phyloP scores from a whole-genome alignment of 140 eudicot genomes.

The Oenanthe javanica region DNA sequence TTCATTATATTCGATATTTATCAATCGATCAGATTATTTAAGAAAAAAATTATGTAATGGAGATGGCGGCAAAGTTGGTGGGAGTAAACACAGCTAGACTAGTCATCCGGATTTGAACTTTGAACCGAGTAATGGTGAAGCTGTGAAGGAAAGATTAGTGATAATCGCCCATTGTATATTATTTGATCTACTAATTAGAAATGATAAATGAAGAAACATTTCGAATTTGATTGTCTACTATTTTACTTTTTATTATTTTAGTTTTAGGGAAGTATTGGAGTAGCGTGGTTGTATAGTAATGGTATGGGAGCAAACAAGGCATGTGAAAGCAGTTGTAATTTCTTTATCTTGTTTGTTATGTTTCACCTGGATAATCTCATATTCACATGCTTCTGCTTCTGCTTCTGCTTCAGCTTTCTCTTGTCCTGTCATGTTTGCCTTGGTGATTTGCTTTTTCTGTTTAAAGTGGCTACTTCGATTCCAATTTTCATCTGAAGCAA shows the following conservation, averaged over 20 bases:
- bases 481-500: neutral
- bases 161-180: neutral
- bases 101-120: neutral
- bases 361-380: constrained; percentile 7
- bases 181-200: neutral
- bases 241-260: too few relatives aligned
- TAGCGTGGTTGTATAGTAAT: neutral
- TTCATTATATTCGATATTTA: neutral
- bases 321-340: constrained; percentile 4
- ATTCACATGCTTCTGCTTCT: constrained; percentile 2
- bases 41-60: neutral
- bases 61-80: neutral
- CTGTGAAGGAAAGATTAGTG: neutral
- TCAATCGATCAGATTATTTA: neutral
- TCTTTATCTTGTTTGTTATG: constrained; percentile 2
- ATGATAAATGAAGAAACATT: neutral
- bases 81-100: neutral
- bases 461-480: neutral
- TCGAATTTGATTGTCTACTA: neutral
- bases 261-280: neutral
- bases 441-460: neutral
- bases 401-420: neutral
- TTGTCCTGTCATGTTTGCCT: constrained; percentile 1
- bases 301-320: neutral
- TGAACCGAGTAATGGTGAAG: neutral